Conservation (phyloP, 257 asterid species). For the Salvia miltiorrhiza region DNA sequence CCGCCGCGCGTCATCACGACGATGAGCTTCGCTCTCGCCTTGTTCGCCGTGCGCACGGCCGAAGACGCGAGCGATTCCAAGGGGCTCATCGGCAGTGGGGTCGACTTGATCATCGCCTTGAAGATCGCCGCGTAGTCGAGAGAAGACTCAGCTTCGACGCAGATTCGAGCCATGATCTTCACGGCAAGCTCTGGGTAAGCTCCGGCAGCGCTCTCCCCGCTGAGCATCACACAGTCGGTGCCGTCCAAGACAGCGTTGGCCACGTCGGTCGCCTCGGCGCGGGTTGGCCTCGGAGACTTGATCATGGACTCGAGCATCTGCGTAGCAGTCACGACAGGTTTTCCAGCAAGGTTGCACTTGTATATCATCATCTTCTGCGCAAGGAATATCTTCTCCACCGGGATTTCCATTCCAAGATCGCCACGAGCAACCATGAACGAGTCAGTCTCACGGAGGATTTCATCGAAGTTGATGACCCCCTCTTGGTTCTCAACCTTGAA, state of each 20-base stretch:
- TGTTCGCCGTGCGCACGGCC: conserved; percentile 75
- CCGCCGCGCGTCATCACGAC: conserved; percentile 89
- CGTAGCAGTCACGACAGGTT: conserved; percentile 88
- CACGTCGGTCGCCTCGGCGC: conserved; percentile 93
- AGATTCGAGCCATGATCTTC: conserved; percentile 69
- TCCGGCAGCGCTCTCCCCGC: conserved; percentile 94
- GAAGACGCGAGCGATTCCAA: conserved; percentile 76
- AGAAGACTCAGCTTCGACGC: conserved; percentile 80
- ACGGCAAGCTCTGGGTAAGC: conserved; percentile 83
- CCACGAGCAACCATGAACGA: conserved; percentile 96
- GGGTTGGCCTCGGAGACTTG: conserved; percentile 90
- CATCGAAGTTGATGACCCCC: conserved; percentile 82
- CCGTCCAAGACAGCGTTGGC: conserved; percentile 92
- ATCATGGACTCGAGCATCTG: conserved; percentile 97
- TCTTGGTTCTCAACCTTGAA: conserved; percentile 87
- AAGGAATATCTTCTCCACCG: conserved; percentile 80
- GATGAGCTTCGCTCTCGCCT: conserved; percentile 64
- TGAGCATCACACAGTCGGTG: conserved; percentile 86
- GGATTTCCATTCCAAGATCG: conserved; percentile 92
- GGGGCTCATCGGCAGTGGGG: conserved; percentile 90
- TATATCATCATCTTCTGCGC: conserved; percentile 95
- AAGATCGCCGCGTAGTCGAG: conserved; percentile 66
- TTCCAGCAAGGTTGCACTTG: conserved; percentile 82
- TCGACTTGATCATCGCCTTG: conserved; percentile 66
- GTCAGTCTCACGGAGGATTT: conserved; percentile 79